These are phyloP conservation scores for Ilyonectria mors-panacis DNA, from an alignment of 2,329 filamentous ascomycete genomes.

Conservation along the genomic window DNA sequence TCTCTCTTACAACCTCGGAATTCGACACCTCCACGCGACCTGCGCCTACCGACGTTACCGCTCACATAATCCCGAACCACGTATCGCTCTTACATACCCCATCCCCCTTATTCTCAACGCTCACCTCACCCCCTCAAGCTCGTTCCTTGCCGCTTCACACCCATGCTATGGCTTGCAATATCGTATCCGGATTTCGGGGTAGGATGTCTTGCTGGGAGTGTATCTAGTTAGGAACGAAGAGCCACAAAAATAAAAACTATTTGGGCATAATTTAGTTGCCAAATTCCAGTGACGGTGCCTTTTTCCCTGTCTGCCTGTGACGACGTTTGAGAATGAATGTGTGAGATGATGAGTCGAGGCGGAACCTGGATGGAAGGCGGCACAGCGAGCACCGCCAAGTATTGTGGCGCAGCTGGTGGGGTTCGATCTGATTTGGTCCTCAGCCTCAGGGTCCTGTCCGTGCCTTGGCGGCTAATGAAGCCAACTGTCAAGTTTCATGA, in stretches of 20 bases:
- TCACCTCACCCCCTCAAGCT: constrained; percentile 38
- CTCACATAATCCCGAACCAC: constrained; percentile 47
- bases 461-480: constrained; percentile 34
- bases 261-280: constrained; percentile 24
- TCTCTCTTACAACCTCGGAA: constrained; percentile 42
- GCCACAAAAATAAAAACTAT: constrained; percentile 42
- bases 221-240: constrained; percentile 46
- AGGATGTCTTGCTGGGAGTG: constrained; percentile 40
- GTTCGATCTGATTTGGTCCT: not conserved
- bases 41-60: constrained; percentile 42
- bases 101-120: constrained; percentile 40
- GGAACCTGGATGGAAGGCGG: not conserved
- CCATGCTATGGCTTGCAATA: constrained; percentile 34
- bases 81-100: constrained; percentile 49
- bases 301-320: constrained; percentile 4
- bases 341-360: not conserved
- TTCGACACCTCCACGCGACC: constrained; percentile 40
- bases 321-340: not conserved
- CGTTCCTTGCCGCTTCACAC: constrained; percentile 36
- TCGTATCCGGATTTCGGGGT: constrained; percentile 39
- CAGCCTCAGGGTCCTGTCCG: constrained; percentile 12
- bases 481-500: constrained; percentile 50
- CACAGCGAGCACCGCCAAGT: constrained; percentile 1
- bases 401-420: constrained; percentile 27
- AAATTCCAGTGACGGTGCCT: not conserved